Base-by-base conservation (phyloP, 2,329 filamentous ascomycete genomes). In the Metarhizium humberi region DNA sequence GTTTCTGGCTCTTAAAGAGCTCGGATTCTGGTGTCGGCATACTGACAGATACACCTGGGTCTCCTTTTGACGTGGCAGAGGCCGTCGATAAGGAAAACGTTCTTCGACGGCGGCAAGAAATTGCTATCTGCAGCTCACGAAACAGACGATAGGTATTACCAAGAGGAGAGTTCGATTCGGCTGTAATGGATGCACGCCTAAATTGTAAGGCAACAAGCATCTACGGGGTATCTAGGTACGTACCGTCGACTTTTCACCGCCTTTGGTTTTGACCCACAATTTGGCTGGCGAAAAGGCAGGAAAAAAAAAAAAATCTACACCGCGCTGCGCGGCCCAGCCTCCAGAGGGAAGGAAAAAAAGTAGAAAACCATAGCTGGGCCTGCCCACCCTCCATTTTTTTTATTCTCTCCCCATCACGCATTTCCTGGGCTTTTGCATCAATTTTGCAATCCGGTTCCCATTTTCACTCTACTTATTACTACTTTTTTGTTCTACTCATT, bases 11-110 rank as follows among this genome's bases (percentile, higher is more conserved):
- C 73, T 90, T 82, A 78, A 92, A 94, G 68, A 82, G 79, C 65
- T 80, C 84, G 67, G 89, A 92, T 73, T 94, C 88, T 71, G 89
- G 87, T 29, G 87, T 92, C 64, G 89, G 89, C 86, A 92, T 92
- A 62, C 67, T 73, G 64, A 36, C 55, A 55, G 53, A 58, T 55
- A 43, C 49, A 54, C 51, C 55, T 59, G 56, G 50, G 50, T 47
- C 55, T 64, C 52, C 50, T 20, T 20, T 46, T 2, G 30, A 29
- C 34, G 40, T 50, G 50, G n/a, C 30, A 38, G 45, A 45, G 16
- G 30, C 54, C 52, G 53, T 58, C 53, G 56, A 58, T 57, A 50
- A 52, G 52, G 57, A 52, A 59, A 56, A 16, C 45, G 42, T 53
- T 20, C 46, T 53, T 29, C 18, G 32, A 29, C 47, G 32, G 40